Evolutionary conservation across 176 grass and related monocot species (phyloP).

Genomic region (Juncus inflexus): DNA sequence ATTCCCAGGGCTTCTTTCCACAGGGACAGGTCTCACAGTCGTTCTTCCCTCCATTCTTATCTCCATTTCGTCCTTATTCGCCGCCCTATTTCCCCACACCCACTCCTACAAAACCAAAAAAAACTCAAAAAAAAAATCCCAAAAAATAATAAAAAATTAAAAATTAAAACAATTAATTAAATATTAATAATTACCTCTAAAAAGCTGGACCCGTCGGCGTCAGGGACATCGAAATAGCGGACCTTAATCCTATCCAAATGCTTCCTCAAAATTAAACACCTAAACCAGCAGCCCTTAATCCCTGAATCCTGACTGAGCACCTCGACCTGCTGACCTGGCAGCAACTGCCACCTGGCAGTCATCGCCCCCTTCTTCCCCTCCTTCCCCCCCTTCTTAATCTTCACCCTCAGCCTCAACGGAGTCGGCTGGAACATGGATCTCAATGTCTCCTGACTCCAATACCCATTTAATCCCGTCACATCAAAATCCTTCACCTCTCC

Average conservation of each 20-base stretch:
- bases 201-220: constrained; percentile 67
- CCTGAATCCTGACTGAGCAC: constrained; percentile 86
- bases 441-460: constrained; percentile 87
- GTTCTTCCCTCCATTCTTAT: constrained; percentile 47
- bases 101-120: constrained; percentile 57
- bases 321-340: constrained; percentile 59
- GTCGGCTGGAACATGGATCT: constrained; percentile 50
- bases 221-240: constrained; percentile 61
- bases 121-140: neutral
- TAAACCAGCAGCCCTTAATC: constrained; percentile 94
- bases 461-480: constrained; percentile 74
- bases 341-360: constrained; percentile 26
- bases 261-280: constrained; percentile 67
- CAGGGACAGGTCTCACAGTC: constrained; percentile 51
- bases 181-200: constrained; percentile 49
- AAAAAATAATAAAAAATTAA: neutral
- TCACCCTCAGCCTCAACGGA: constrained; percentile 72
- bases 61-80: constrained; percentile 50
- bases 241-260: constrained; percentile 72
- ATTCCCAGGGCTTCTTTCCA: constrained; percentile 14
- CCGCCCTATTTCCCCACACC: constrained; percentile 51
- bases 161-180: constrained; percentile 1
- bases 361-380: constrained; percentile 27
- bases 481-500: constrained; percentile 71
- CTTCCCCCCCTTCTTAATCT: constrained; percentile 51